phyloP scores from a whole-genome alignment of 2,329 filamentous ascomycete species.

The Calcarisporium arbuscula region DNA sequence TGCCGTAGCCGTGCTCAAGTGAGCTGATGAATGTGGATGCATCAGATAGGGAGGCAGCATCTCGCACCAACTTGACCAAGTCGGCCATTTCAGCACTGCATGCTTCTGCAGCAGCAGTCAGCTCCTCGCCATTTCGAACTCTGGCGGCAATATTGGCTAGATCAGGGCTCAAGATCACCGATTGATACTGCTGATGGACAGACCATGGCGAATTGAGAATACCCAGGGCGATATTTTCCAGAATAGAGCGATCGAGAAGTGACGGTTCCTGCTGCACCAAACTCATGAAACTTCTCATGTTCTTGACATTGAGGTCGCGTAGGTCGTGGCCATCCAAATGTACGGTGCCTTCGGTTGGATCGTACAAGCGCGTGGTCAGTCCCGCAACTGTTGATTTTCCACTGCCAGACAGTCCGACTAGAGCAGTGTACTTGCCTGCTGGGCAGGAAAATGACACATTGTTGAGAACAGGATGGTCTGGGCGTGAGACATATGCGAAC shows the following conservation, averaged over 20 bases:
- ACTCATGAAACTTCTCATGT: slow-evolving; percentile 33
- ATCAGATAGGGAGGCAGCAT: slow-evolving; percentile 43
- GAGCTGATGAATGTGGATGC: slow-evolving; percentile 48
- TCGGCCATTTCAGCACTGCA: slow-evolving; percentile 39
- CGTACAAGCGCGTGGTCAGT: slow-evolving; percentile 51
- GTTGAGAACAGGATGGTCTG: slow-evolving; percentile 34
- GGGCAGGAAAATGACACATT: slow-evolving; percentile 40
- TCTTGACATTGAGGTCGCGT: slow-evolving; percentile 39
- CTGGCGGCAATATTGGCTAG: slow-evolving; percentile 45
- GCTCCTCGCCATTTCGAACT: slow-evolving; percentile 43
- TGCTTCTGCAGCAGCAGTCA: slow-evolving; percentile 35
- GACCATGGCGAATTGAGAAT: slow-evolving; percentile 36
- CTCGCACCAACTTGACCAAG: slow-evolving; percentile 7
- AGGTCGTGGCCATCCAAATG: slow-evolving; percentile 42
- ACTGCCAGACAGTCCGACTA: slow-evolving; percentile 53
- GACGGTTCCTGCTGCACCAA: slow-evolving; percentile 41
- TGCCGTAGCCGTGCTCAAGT: slow-evolving; percentile 48
- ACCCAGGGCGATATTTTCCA: slow-evolving; percentile 46
- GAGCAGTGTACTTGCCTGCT: slow-evolving; percentile 44
- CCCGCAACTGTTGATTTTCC: slow-evolving; percentile 52
- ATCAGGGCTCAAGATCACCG: slow-evolving; percentile 39
- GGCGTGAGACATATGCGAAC: slow-evolving; percentile 39
- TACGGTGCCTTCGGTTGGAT: slow-evolving; percentile 43
- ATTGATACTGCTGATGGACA: slow-evolving; percentile 33
- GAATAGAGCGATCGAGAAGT: slow-evolving; percentile 38